Conservation (phyloP, 345 rosid species). For the Citrus hindsii region DNA sequence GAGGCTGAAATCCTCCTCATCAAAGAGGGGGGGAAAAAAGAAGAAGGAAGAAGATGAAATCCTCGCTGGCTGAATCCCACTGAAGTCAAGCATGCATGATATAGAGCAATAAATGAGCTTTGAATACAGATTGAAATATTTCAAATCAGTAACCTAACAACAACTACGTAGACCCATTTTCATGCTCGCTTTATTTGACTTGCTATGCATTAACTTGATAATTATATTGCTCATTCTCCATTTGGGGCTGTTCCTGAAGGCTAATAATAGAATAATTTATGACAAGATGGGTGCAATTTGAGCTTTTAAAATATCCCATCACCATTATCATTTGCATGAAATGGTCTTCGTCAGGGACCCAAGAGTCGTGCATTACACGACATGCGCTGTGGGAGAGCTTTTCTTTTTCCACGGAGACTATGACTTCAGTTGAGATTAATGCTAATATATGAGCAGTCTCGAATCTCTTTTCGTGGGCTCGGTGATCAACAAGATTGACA, state of each 20-base stretch:
- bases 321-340: background rate
- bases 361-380: slow-evolving; percentile 6
- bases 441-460: background rate
- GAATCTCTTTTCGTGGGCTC: background rate
- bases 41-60: background rate
- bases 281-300: background rate
- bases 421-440: background rate
- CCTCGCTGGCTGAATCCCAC: background rate
- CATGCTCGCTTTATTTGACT: background rate
- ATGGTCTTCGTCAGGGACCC: slow-evolving; percentile 9
- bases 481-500: background rate
- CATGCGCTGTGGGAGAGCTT: background rate
- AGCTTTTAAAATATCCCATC: background rate
- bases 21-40: too few species aligned
- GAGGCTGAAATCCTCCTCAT: too few species aligned
- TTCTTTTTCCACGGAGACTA: background rate
- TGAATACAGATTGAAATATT: background rate
- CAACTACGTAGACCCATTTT: slow-evolving; percentile 4
- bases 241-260: background rate
- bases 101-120: background rate
- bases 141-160: slow-evolving; percentile 4
- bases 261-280: background rate
- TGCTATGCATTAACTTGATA: background rate
- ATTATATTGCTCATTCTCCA: background rate
- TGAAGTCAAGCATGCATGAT: background rate